Percentiles rank a stretch among this genome's conserved stretches.
Conservation (phyloP, 192 early-diverging fungal genomes). For the Kappamyces sp. region DNA sequence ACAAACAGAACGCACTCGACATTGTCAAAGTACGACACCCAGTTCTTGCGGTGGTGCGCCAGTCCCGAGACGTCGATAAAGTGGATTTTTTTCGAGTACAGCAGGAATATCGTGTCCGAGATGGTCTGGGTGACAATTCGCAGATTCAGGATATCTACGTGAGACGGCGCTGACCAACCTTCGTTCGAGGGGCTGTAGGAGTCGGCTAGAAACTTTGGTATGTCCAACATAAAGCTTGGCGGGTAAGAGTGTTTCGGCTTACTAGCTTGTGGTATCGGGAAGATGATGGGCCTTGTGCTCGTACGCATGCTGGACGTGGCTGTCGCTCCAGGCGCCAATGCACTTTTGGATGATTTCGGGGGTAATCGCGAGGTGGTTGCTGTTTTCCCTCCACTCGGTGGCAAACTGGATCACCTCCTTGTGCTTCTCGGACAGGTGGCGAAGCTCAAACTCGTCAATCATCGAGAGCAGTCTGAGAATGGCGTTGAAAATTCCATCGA, state of each 20-base stretch:
- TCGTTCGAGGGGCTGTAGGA: slow-evolving; percentile 23
- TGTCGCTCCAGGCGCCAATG: slow-evolving; percentile 26
- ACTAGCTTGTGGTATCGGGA: slow-evolving; percentile 1
- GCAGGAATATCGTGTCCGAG: slow-evolving; percentile 61
- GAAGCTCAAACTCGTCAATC: slow-evolving; percentile 1
- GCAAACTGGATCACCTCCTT: not conserved
- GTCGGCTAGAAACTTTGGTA: slow-evolving; percentile 37
- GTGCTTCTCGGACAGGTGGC: not conserved
- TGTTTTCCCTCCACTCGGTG: not conserved
- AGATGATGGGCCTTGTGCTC: not conserved
- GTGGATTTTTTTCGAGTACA: slow-evolving; percentile 43
- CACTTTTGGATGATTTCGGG: slow-evolving; percentile 18
- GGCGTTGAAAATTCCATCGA: slow-evolving; percentile 26
- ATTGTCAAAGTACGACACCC: slow-evolving; percentile 72
- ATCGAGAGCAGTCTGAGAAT: slow-evolving; percentile 26
- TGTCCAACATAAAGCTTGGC: slow-evolving; percentile 31
- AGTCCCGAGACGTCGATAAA: slow-evolving; percentile 75
- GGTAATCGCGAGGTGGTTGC: not conserved
- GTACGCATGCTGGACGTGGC: slow-evolving; percentile 15
- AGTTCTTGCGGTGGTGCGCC: slow-evolving; percentile 49
- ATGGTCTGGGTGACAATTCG: slow-evolving; percentile 66
- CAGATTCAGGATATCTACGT: slow-evolving; percentile 63
- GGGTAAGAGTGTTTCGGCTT: not conserved
- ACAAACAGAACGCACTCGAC: slow-evolving; percentile 23
- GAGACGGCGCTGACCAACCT: slow-evolving; percentile 37